Conservation (phyloP, 805 yeast species). For the Ogataea polymorpha region DNA sequence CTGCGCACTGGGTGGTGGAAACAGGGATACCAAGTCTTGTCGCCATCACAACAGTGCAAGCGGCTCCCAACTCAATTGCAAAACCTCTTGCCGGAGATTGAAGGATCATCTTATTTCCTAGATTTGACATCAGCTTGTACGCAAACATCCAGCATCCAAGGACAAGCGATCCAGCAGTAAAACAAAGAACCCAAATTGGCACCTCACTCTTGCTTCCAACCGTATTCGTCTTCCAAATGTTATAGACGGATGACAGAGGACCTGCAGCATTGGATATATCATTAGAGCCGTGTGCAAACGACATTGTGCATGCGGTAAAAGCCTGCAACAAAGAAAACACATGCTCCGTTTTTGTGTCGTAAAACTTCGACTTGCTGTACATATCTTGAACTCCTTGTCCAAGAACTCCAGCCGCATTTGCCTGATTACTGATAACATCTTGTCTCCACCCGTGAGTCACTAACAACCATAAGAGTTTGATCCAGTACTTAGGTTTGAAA, state of each 20-base stretch:
- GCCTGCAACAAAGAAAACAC: slow-evolving; percentile 67
- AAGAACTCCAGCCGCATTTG: slow-evolving; percentile 36
- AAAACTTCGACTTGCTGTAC: slow-evolving; percentile 59
- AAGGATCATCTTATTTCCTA: slow-evolving; percentile 71
- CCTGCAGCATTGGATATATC: slow-evolving; percentile 79
- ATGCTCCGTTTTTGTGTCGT: slow-evolving; percentile 69
- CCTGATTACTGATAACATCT: slow-evolving; percentile 56
- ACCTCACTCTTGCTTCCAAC: slow-evolving; percentile 49
- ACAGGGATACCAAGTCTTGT: slow-evolving; percentile 69
- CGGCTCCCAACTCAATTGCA: slow-evolving; percentile 74
- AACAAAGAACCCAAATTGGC: slow-evolving; percentile 70
- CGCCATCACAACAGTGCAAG: slow-evolving; percentile 71
- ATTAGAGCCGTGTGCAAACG: slow-evolving; percentile 80
- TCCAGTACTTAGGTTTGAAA: slow-evolving; percentile 53
- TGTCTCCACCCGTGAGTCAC: slow-evolving; percentile 59
- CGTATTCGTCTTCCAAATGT: slow-evolving; percentile 54
- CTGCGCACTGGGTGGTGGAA: slow-evolving; percentile 76
- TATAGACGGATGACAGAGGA: slow-evolving; percentile 64
- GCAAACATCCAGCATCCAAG: slow-evolving; percentile 72
- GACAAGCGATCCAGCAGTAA: slow-evolving; percentile 63
- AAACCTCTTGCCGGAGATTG: slow-evolving; percentile 81
- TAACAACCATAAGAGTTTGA: slow-evolving; percentile 44
- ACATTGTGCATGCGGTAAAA: slow-evolving; percentile 73
- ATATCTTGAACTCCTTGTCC: slow-evolving; percentile 46
- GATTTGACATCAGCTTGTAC: slow-evolving; percentile 60